Evolutionary conservation across 768 basidiomycete species (phyloP), one percentile per base, ranked within the genome.

Genomic region (Asterophora parasitica): DNA sequence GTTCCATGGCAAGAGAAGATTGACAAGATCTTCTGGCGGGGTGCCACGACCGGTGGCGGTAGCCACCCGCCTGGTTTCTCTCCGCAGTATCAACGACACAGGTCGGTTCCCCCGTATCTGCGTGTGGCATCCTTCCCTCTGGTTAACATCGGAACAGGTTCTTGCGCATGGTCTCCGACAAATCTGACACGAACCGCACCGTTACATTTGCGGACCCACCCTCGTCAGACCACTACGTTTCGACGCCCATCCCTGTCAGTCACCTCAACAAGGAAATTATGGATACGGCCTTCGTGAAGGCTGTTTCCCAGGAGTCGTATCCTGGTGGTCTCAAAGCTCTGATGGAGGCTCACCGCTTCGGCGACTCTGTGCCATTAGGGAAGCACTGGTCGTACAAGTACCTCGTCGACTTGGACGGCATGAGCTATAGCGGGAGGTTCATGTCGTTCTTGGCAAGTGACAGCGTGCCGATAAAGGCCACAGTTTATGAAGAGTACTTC

Each of bases 11-110:
- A 89, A 45, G 69, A 84, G 51, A 98, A 98, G 70, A 68, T 72
- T n/a, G 79, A 92, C 61, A 80, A 79, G 60, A 78, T 98, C 34
- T 94, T 94, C 65, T 99, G 95, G 92, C 72, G 96, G 37, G 96
- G 96, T 9, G 92, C 93, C 2, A 95, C 92, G 0, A 98, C 95
- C 0, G 96, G 96, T 46, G 94, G 94, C 1, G 93, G 93, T 26
- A 88, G 77, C 52, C 84, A 84, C 32, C 93, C 93, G 1, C 79
- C 82, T 0, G 92, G 93, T 0, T 95, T 89, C 60, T 69, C 88
- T 2, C 68, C 81, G 2, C 78, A 82, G 53, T 96, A 93, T 56
- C 93, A 97, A 50, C 77, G 93, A 37, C 93, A 96, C 63, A 75
- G 92, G 83, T 85, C 53, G 39, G 57, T 55, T 15, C 27, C 37